phyloP scores from a whole-genome alignment of 805 yeast genomes.

The Barnettozyma sucrosica region DNA sequence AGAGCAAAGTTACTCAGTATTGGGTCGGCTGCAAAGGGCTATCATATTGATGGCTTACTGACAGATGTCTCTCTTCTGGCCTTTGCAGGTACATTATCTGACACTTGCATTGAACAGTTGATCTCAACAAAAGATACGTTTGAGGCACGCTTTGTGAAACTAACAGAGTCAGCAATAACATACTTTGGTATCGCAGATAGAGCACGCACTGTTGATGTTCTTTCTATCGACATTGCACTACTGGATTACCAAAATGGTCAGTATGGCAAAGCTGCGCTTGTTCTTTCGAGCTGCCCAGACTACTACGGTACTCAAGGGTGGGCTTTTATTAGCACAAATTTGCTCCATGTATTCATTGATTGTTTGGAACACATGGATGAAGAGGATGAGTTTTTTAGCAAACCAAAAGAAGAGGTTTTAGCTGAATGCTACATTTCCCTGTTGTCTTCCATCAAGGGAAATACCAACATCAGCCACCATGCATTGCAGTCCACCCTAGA shows the following conservation, averaged over 20 bases:
- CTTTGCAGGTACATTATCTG: background rate
- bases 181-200: slow-evolving; percentile 48
- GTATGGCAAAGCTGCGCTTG: slow-evolving; percentile 53
- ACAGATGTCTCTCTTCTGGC: slow-evolving; percentile 11
- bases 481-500: slow-evolving; percentile 1
- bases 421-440: slow-evolving; percentile 10
- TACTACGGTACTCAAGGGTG: slow-evolving; percentile 68
- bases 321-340: slow-evolving; percentile 60
- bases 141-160: slow-evolving; percentile 37
- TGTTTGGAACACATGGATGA: slow-evolving; percentile 48
- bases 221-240: slow-evolving; percentile 76
- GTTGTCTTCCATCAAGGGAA: slow-evolving; percentile 5
- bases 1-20: slow-evolving; percentile 36
- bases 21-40: slow-evolving; percentile 29
- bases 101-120: slow-evolving; percentile 9
- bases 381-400: slow-evolving; percentile 19
- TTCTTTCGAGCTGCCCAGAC: slow-evolving; percentile 63
- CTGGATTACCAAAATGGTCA: slow-evolving; percentile 54
- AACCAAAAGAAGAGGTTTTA: slow-evolving; percentile 6
- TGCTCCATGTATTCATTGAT: slow-evolving; percentile 61
- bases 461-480: background rate
- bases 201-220: slow-evolving; percentile 61
- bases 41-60: slow-evolving; percentile 28
- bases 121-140: slow-evolving; percentile 33
- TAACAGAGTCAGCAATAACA: slow-evolving; percentile 52